A percentile compares a stretch with the other conserved stretches of the same genome.
Evolutionary conservation across 805 yeast genomes (phyloP).

Genomic region (Saccharomycopsis javanensis): DNA sequence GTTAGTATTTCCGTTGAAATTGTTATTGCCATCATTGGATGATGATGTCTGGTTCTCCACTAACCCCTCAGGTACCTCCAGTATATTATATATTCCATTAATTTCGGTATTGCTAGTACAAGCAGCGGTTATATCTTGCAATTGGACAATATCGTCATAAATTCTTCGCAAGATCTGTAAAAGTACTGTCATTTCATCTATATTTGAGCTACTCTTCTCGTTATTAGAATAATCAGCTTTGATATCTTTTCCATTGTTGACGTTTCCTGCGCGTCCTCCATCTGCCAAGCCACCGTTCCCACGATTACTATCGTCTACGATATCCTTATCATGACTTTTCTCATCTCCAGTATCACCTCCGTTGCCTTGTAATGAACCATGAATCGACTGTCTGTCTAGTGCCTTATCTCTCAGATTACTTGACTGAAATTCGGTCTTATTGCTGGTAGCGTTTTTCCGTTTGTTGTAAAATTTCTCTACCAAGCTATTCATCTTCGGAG

Average conservation of each 20-base stretch:
- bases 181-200: neutral
- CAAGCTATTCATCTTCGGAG: conserved; percentile 6
- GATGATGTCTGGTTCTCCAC: neutral
- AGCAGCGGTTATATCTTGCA: neutral
- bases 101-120: neutral
- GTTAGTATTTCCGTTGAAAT: too few relatives aligned
- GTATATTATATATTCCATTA: neutral
- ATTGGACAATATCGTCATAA: neutral
- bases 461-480: conserved; percentile 3
- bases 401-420: too few relatives aligned
- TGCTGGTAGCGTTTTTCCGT: neutral
- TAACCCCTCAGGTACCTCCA: neutral
- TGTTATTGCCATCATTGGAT: neutral
- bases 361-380: too few relatives aligned
- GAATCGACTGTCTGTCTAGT: too few relatives aligned
- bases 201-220: neutral
- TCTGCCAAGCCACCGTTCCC: too few relatives aligned
- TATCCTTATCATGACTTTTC: too few relatives aligned
- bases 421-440: too few relatives aligned
- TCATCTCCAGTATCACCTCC: too few relatives aligned
- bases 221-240: neutral
- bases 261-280: too few relatives aligned
- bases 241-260: neutral
- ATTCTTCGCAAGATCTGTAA: neutral
- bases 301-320: too few relatives aligned